A percentile compares a stretch with the other conserved stretches of the same genome.
Evolutionary conservation across 1,139 yeast genomes (phyloP).

Genomic region (Blastobotrys arbuscula): DNA sequence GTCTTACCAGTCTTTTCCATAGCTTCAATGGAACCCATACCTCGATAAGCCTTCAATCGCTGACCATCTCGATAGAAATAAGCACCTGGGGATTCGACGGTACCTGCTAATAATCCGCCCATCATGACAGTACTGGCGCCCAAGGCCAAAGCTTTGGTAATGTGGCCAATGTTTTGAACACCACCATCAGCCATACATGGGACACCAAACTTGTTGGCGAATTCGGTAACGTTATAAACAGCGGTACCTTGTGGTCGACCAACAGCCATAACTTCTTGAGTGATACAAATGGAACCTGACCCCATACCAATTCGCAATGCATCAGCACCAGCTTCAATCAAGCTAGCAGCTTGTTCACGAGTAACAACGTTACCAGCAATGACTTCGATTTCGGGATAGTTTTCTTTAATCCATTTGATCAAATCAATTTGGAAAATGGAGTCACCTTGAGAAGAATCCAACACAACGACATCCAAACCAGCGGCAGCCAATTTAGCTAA

Average conservation of each 20-base stretch:
- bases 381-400: slow-evolving; percentile 74
- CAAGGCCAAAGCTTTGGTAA: slow-evolving; percentile 90
- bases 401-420: slow-evolving; percentile 85
- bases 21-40: slow-evolving; percentile 99
- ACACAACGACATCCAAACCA: slow-evolving; percentile 92
- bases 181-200: slow-evolving; percentile 99
- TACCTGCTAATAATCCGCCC: slow-evolving; percentile 99
- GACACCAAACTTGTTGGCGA: slow-evolving; percentile 83
- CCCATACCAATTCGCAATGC: slow-evolving; percentile 99
- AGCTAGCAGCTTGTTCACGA: slow-evolving; percentile 96
- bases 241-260: slow-evolving; percentile 99
- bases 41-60: slow-evolving; percentile 95
- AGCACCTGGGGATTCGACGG: slow-evolving; percentile 97
- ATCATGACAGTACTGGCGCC: slow-evolving; percentile 99
- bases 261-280: slow-evolving; percentile 99
- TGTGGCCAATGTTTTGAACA: slow-evolving; percentile 97
- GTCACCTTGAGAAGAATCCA: slow-evolving; percentile 98
- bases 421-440: slow-evolving; percentile 90
- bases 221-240: slow-evolving; percentile 79
- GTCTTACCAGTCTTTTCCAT: slow-evolving; percentile 85
- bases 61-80: slow-evolving; percentile 97
- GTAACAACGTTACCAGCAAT: slow-evolving; percentile 99
- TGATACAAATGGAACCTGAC: slow-evolving; percentile 96
- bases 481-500: slow-evolving; percentile 82
- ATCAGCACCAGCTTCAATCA: slow-evolving; percentile 96